These are phyloP conservation scores for Syncephalastrum sp. DNA, from an alignment of 371 early-diverging fungal genomes.

Conservation along the genomic window DNA sequence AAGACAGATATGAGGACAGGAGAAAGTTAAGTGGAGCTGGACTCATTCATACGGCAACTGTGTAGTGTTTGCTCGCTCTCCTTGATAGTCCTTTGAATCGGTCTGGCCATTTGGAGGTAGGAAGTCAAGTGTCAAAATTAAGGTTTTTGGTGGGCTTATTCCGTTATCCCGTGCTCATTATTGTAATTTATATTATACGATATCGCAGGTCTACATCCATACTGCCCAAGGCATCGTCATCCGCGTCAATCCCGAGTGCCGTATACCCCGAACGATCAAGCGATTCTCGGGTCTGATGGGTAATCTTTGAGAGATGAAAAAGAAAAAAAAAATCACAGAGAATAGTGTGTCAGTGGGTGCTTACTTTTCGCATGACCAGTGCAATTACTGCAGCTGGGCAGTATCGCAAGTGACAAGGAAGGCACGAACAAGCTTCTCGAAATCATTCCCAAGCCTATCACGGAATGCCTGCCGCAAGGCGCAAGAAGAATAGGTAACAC, in stretches of 20 bases:
- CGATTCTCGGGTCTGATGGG: conserved; percentile 96
- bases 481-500: conserved; percentile 73
- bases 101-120: conserved; percentile 87
- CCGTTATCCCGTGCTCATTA: neutral
- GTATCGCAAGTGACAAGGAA: conserved; percentile 66
- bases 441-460: conserved; percentile 92
- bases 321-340: too few relatives aligned
- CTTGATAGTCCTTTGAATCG: conserved; percentile 98
- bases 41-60: neutral
- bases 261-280: conserved; percentile 98
- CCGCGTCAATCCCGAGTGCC: conserved; percentile 94
- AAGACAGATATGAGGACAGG: too few relatives aligned
- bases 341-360: too few relatives aligned
- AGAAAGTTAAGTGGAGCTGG: neutral
- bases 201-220: conserved; percentile 80
- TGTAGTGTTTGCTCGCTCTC: conserved; percentile 90
- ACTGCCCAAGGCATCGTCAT: conserved; percentile 94
- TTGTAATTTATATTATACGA: neutral
- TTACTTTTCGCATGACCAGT: conserved; percentile 47
- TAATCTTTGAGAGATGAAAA: conserved; percentile 14
- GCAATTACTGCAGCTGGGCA: conserved; percentile 94
- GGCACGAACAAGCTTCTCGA: conserved; percentile 88
- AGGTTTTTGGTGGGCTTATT: neutral
- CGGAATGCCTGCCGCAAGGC: conserved; percentile 86
- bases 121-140: conserved; percentile 23